A percentile compares a stretch with the other conserved stretches of the same genome.
Conservation (phyloP, 139 green algal species). For the Chlamydomonas sp. region DNA sequence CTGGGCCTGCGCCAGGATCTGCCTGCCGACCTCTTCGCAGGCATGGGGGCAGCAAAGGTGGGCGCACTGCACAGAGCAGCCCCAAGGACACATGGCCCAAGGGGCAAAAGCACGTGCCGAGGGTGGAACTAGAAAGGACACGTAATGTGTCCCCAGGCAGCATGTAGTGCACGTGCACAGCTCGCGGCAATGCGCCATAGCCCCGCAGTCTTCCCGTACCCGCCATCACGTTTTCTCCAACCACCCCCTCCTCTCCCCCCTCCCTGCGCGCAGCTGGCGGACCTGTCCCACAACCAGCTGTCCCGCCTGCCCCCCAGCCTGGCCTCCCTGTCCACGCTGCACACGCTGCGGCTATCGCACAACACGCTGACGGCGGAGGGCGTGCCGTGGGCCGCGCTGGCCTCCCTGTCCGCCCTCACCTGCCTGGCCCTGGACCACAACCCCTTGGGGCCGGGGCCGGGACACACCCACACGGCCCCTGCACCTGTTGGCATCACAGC, state of each 20-base stretch:
- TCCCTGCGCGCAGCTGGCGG: background rate
- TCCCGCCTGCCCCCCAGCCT: background rate
- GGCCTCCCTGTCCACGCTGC: background rate
- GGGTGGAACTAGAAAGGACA: too few relatives aligned
- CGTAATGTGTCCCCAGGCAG: too few relatives aligned
- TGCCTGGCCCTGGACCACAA: constrained; percentile 14
- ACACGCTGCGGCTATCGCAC: constrained; percentile 21
- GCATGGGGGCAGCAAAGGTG: background rate
- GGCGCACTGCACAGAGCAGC: background rate
- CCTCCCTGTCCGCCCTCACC: background rate
- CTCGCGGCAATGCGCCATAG: background rate
- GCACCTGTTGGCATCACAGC: background rate
- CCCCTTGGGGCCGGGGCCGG: background rate
- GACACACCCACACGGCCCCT: background rate
- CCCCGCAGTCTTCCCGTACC: background rate
- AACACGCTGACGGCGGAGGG: background rate
- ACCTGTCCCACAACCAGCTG: constrained; percentile 34
- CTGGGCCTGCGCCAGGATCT: constrained; percentile 46
- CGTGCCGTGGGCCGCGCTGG: constrained; percentile 17
- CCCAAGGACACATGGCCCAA: background rate
- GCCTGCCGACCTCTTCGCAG: constrained; percentile 28
- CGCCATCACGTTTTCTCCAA: background rate
- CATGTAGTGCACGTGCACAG: too few relatives aligned
- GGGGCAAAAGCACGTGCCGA: too few relatives aligned
- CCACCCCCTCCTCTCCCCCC: background rate